Base-by-base conservation (phyloP, 352 stramenopile species). In the Phytophthora sp. region DNA sequence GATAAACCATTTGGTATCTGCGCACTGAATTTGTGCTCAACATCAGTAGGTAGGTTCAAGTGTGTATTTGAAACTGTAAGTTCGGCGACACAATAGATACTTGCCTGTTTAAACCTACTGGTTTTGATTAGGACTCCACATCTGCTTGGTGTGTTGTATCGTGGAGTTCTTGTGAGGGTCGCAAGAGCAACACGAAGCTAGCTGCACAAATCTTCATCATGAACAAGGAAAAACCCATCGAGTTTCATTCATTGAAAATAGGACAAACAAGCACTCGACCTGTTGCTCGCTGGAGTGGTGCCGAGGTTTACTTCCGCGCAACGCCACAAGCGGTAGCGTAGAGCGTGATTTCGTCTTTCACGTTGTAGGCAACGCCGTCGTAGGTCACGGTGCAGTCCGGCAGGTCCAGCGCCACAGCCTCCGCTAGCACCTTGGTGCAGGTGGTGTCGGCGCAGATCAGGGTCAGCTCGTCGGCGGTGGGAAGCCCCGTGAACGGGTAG, bases 371-470 rank as follows among this genome's bases (percentile, higher is more conserved):
- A 23, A 70, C 54, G 15, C 54, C 54, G 30, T 72, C 15, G 61
- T 67, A 71, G 18, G 51, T 53, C 41, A 75, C 54, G n/a, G 55
- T 67, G 45, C 66, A 75, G 51, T 68, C 62, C 27, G 61, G 62
- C 17, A 71, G 30, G 31, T 75, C 37, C 8, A 72, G 34, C 24
- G 51, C 63, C 10, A 39, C 46, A 32, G 65, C 48, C 39, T 54
- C 56, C 24, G 45, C n/a, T 31, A 73, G 43, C 26, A 76, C 31
- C 18, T 51, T 63, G 15, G 62, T 65, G 53, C 68, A 76, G 15
- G 62, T 59, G 15, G 52, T 55, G 23, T 66, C 60, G 15, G 61
- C 62, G 21, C 62, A 76, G 49, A 69, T 64, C 23, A 58, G 39
- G 2, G 38, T 52, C 21, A 76, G 39, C 43, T 72, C 38, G 1